Evolutionary conservation across 129 eudicot genomes (phyloP), one percentile per base, ranked within the genome.

Genomic region (Tagetes patula): DNA sequence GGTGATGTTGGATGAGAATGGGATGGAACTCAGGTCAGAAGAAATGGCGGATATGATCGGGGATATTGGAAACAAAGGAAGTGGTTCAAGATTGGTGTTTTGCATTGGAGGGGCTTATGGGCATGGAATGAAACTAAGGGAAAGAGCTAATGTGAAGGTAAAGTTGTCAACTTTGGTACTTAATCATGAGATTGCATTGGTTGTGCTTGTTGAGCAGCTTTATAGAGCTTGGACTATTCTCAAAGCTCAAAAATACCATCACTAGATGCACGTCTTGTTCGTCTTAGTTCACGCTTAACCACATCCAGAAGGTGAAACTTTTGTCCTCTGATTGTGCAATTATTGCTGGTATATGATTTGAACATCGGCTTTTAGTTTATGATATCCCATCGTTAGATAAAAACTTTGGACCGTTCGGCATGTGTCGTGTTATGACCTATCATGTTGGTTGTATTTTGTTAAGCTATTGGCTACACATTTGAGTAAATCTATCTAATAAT

Each of bases 81-180:
- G 89, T 14, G 79, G 91, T 74, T 85, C 95, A 43, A 83, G 87
- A 72, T 75, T 92, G 69, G 72, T 89, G 79, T 92, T 87, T 72
- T 89, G 98, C 70, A 86, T 92, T 50, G 98, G 98, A n/a, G 98
- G 98, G 67, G 89, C 96, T 53, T 92, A 89, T 78, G 98, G 98
- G 13, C 98, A 92, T 79, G 98, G 98, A 49, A 89, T 60, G 64
- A 83, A 85, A 66, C 61, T 89, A 67, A 83, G 89, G 71, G 83
- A 82, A 20, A 78, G 98, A 71, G 96, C 98, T 48, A 84, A 92
- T 75, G 53, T 71, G 37, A 78, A 88, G 45, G 49, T 92, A 27
- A 85, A 79, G 79, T 63, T 92, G 79, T 92, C 98, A 6, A 80
- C 95, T 49, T 84, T 92, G 82, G 91, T 89, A 37, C 80, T 92